These are phyloP conservation scores for Stephania yunnanensis DNA, from an alignment of 164 flowering plant genomes.

Conservation along the genomic window DNA sequence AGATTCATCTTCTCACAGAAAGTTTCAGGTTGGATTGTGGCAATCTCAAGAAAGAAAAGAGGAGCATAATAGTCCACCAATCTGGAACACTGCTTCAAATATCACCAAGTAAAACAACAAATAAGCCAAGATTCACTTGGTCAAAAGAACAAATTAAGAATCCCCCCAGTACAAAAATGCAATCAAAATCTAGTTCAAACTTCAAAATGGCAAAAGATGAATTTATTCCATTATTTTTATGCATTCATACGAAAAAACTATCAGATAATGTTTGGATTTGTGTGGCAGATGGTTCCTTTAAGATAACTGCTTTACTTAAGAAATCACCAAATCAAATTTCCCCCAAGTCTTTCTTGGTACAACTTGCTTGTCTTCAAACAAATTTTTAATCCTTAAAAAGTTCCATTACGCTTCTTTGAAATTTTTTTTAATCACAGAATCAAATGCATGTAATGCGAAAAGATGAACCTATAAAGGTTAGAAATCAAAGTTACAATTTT, in stretches of 20 bases:
- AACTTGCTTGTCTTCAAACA: neutral
- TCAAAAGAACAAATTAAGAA: neutral
- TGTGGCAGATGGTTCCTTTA: neutral
- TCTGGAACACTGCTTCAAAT: slow-evolving; percentile 51
- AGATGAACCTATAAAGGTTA: neutral
- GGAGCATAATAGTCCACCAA: slow-evolving; percentile 85
- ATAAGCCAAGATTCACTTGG: neutral
- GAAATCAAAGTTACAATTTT: no score
- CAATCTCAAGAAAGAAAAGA: slow-evolving; percentile 62
- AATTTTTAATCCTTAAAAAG: neutral
- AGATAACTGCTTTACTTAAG: neutral
- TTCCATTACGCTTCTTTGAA: neutral
- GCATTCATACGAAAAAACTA: no score
- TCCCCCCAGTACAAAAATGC: neutral
- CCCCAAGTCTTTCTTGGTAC: neutral
- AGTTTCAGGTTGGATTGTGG: slow-evolving; percentile 42
- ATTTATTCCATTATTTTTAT: no score
- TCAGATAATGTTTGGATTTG: no score
- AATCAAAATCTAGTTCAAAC: neutral
- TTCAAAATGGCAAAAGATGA: no score
- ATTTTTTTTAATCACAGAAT: neutral
- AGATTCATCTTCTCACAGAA: slow-evolving; percentile 68
- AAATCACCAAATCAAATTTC: neutral
- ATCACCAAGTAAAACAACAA: neutral
- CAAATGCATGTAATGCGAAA: neutral